Evolutionary conservation across 495 filamentous ascomycete genomes (phyloP).

Genomic region (Talaromyces liani): DNA sequence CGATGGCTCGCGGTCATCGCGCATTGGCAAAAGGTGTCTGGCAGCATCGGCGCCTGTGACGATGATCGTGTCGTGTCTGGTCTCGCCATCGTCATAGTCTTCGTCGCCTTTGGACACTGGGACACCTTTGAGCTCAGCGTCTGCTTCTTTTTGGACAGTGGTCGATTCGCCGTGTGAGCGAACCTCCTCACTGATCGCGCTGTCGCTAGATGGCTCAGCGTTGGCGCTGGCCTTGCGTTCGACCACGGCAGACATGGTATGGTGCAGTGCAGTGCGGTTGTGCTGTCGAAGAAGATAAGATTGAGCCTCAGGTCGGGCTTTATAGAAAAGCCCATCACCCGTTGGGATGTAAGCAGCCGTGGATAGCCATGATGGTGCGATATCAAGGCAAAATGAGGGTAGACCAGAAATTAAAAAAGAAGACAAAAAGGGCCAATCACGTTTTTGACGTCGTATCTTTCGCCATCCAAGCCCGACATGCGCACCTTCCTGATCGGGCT

Average conservation of each 20-base stretch:
- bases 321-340: neutral
- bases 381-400: neutral
- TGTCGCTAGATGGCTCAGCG: neutral
- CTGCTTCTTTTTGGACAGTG: neutral
- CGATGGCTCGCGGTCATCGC: slow-evolving; percentile 37
- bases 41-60: slow-evolving; percentile 24
- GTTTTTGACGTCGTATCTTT: neutral
- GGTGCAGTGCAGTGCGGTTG: neutral
- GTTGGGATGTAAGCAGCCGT: neutral
- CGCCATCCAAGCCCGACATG: neutral
- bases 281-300: neutral
- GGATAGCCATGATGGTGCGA: neutral
- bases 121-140: neutral
- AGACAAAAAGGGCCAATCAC: neutral
- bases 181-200: neutral
- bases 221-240: neutral
- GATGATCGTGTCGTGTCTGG: slow-evolving; percentile 16
- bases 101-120: neutral
- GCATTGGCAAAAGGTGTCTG: slow-evolving; percentile 29
- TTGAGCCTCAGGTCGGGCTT: neutral
- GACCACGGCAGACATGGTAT: neutral
- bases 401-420: neutral
- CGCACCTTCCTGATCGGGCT: neutral
- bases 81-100: slow-evolving; percentile 6
- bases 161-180: neutral